Evolutionary conservation across 345 rosid genomes (phyloP).

Genomic region (Eucalyptus marginata): DNA sequence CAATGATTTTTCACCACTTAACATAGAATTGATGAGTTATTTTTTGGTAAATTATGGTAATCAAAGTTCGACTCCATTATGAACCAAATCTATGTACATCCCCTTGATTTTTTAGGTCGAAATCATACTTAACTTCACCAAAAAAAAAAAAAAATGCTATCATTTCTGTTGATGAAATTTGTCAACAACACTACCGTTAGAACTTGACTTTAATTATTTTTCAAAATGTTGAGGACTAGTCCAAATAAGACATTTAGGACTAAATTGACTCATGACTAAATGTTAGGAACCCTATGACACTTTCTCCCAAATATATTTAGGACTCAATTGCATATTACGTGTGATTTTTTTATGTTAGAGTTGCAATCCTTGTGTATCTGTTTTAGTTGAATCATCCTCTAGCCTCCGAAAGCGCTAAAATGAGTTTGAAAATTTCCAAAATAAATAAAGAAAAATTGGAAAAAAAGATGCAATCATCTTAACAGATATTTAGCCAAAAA

Average conservation of each 20-base stretch:
- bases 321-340: not conserved
- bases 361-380: not conserved
- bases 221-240: no score
- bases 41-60: not conserved
- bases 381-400: not conserved
- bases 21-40: not conserved
- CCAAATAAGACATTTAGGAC: not conserved
- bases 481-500: not conserved
- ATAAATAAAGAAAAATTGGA: no score
- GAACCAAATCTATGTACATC: not conserved
- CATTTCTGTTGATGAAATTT: not conserved
- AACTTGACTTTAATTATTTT: no score
- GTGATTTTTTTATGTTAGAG: rapidly evolving
- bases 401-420: rapidly evolving
- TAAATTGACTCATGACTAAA: no score
- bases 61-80: not conserved
- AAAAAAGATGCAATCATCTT: not conserved
- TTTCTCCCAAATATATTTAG: not conserved
- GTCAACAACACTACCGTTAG: rapidly evolving
- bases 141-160: not conserved
- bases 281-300: not conserved
- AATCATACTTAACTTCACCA: not conserved
- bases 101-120: not conserved
- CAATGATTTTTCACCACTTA: not conserved
- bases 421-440: not conserved